Evolutionary conservation across 768 basidiomycete species (phyloP).

Genomic region (Russula compacta): DNA sequence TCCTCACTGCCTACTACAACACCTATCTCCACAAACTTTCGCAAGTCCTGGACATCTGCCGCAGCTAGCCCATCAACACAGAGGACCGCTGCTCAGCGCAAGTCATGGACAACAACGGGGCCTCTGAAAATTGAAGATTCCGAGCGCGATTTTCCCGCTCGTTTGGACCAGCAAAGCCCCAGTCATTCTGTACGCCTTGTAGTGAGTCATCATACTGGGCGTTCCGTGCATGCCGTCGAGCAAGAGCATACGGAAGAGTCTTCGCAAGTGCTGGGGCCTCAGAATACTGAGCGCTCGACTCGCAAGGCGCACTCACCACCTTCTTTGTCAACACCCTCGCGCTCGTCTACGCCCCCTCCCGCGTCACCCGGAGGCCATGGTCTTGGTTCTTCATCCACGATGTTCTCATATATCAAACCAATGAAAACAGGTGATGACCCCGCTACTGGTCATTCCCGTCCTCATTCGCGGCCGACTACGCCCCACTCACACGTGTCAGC

Average conservation of each 20-base stretch:
- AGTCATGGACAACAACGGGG: slow-evolving; percentile 10
- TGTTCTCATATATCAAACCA: slow-evolving; percentile 55
- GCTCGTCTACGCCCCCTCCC: background rate
- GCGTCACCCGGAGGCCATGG: slow-evolving; percentile 13
- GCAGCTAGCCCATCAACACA: background rate
- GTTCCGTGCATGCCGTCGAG: background rate
- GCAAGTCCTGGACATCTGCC: slow-evolving; percentile 14
- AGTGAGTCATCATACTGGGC: slow-evolving; percentile 7
- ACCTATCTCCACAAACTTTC: background rate
- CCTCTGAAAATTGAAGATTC: background rate
- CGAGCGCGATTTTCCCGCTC: background rate
- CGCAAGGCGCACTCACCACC: slow-evolving; percentile 9
- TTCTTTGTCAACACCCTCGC: slow-evolving; percentile 10
- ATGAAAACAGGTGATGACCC: slow-evolving; percentile 40
- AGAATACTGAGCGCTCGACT: slow-evolving; percentile 7
- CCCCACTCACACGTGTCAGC: slow-evolving; percentile 12
- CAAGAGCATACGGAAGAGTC: background rate
- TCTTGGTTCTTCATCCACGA: slow-evolving; percentile 66
- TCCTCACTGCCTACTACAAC: background rate
- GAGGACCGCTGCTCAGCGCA: slow-evolving; percentile 1
- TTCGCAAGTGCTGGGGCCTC: background rate
- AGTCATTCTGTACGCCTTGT: background rate
- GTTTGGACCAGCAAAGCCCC: background rate
- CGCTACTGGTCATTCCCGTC: slow-evolving; percentile 15
- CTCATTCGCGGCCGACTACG: slow-evolving; percentile 21